Base-by-base conservation (phyloP, 2,329 filamentous ascomycete genomes). In the Sphaerostilbella broomeana region DNA sequence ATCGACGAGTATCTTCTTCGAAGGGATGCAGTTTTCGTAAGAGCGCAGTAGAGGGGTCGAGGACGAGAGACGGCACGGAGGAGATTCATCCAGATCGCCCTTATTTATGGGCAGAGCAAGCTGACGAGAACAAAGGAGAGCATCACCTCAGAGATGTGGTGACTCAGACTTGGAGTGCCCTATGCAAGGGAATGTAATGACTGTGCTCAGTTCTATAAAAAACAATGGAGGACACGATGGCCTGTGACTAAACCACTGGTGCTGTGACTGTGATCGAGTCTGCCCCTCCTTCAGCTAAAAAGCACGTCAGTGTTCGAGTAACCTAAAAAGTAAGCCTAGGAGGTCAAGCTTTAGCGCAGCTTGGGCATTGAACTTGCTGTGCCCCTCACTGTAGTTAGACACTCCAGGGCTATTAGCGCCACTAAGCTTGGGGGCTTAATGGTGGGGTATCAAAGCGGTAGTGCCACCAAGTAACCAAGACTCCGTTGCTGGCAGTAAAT, bases 1-100 rank as follows among this genome's bases (percentile, higher is more conserved):
- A 54, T 48, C 46, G 56, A 46, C 41, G 60, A 64, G 51, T 64
- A 59, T 46, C 50, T 42, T 56, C 62, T n/a, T n/a, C n/a, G n/a
- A 56, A 48, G 51, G 51, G 50, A 52, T 40, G 51, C 48, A 42
- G 44, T 46, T 43, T 48, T 51, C 35, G 53, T 51, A 38, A 50
- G 46, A 49, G 54, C 47, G 43, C 52, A 45, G 48, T 57, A 50
- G 47, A 47, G 48, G 35, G 46, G 47, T 38, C 50, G 51, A 46
- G 50, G 44, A 51, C 45, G 57, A 47, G 42, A 55, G 40, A 52
- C 38, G 38, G 58, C 43, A 43, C 61, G 58, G 45, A 59, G 48
- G 48, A 56, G 51, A 58, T 59, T 57, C 60, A 63, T 63, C 46
- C 59, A 63, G 51, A 51, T 42, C 39, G 33, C 42, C 45, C 45